Evolutionary conservation across 2,329 filamentous ascomycete species (phyloP).

Genomic region (Sphaceloma murrayae): DNA sequence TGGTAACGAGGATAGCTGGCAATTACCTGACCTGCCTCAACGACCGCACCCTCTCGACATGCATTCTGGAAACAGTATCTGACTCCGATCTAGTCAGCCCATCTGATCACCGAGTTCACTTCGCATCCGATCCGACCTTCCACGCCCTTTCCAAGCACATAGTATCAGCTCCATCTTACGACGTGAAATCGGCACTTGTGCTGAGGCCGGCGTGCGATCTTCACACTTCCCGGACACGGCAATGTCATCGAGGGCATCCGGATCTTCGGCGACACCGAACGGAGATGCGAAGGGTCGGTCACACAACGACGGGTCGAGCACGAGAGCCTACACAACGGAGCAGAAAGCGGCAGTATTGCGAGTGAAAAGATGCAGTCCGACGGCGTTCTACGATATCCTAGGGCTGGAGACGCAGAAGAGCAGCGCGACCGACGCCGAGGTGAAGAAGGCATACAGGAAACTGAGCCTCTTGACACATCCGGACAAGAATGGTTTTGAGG

Average conservation of each 20-base stretch:
- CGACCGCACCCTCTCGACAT: too few species aligned
- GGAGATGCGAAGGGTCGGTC: slow-evolving; percentile 42
- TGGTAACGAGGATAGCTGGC: too few species aligned
- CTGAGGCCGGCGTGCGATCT: background rate
- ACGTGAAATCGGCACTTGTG: too few species aligned
- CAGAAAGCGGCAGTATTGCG: slow-evolving; percentile 87
- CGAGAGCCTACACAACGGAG: slow-evolving; percentile 72
- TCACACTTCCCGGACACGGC: background rate
- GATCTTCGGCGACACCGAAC: slow-evolving; percentile 29
- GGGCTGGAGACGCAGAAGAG: slow-evolving; percentile 56
- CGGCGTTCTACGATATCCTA: slow-evolving; percentile 93
- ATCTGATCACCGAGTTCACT: too few species aligned
- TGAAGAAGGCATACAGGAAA: slow-evolving; percentile 97
- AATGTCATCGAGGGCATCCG: slow-evolving; percentile 39
- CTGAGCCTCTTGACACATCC: slow-evolving; percentile 90
- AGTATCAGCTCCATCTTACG: too few species aligned
- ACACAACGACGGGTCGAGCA: slow-evolving; percentile 68
- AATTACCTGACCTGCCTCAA: too few species aligned
- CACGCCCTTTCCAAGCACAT: too few species aligned
- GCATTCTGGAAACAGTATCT: too few species aligned
- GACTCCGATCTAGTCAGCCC: too few species aligned
- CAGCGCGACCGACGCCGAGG: slow-evolving; percentile 66
- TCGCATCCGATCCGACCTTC: too few species aligned
- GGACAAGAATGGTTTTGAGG: slow-evolving; percentile 94
- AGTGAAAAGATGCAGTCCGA: slow-evolving; percentile 72